Evolutionary conservation across 495 filamentous ascomycete species (phyloP), one percentile per base, ranked within the genome.

Genomic region (Lasiosphaeris hirsuta): DNA sequence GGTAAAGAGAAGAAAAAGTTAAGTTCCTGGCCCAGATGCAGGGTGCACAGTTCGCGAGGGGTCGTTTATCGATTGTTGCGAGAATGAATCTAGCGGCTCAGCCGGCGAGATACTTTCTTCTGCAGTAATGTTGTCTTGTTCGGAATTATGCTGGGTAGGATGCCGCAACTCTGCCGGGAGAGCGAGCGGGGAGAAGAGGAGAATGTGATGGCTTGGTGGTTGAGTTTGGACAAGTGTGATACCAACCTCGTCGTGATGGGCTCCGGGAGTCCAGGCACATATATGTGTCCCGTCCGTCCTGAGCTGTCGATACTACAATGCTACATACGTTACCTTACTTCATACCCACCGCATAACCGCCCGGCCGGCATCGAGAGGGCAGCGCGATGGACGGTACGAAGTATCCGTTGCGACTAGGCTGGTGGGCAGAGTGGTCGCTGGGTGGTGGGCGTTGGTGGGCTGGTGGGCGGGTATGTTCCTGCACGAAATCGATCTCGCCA

Each of bases 401-500:
- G 23, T 2, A 30, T n/a, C n/a, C n/a, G n/a, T n/a, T n/a, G 15
- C 10, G 30, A 50, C 36, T 50, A 7, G 14, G 15, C 37, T 39
- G 17, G 38, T 11, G 19, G n/a, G 15, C 37, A 41, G n/a, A 23
- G 17, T 9, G n/a, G 14, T 34, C 10, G 23, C 46, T 49, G 46
- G 43, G 42, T n/a, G 56, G 13, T n/a, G 35, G 39, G 23, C 43
- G 48, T 51, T 40, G 52, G 40, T 53, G 54, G 54, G 43, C 49
- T 38, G 33, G 49, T 17, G 36, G 41, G 53, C 57, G 57, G 52
- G 40, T 51, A 58, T 30, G 19, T 58, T 58, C 23, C 56, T 51
- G 46, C 45, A 54, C 57, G 57, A 47, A 42, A 55, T 55, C 57
- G 15, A 60, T 55, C 38, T 55, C 19, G 11, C 40, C 44, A 19